Base-by-base conservation (phyloP, 805 yeast species). In the Metschnikowia cubensis region DNA sequence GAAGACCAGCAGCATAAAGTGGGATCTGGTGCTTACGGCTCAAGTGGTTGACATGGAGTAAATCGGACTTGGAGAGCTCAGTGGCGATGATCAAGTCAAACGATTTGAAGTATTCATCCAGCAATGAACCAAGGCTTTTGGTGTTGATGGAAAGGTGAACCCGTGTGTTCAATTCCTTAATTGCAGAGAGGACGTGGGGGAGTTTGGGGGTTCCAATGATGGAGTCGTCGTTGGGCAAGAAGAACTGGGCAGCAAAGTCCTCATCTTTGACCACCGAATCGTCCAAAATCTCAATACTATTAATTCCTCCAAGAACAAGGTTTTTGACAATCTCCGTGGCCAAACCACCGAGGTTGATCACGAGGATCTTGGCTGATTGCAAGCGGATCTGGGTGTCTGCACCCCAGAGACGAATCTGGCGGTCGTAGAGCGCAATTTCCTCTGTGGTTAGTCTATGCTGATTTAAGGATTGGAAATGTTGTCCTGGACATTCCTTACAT, bases 391-490 rank as follows among this genome's bases (percentile, higher is more conserved):
- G 99, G 3, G 97, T 96, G 32, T 87, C 95, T 63, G 94, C 74
- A 2, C 99, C 99, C 99, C 99, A 92, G 18, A 92, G 75, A 54
- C 99, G 72, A 55, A 92, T 91, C 68, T 92, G 99, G 51, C 99
- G 80, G 67, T 92, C 99, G 63, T 92, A 92, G 20, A 92, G 76
- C 1, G 95, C 96, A 50, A 91, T 82, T 63, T 91, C 97, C 60
- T 90, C 97, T 68, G 52, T 17, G 22, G 45, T 42, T 22, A 42
- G 45, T 42, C 13, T 8, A 8, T 25, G 8, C 8, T 25, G 1
- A 8, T 25, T 25, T 25, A 25, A 11, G 11, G 4, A 25, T 11
- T 25, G 10, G 11, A 8, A 25, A 8, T 1, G 3, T 8, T 1
- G 29, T 25, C 10, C 4, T 25, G 4, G 15, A 15, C 35, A 4